Percentiles rank a stretch among this genome's conserved stretches.
Evolutionary conservation across 2,329 filamentous ascomycete genomes (phyloP).

Genomic region (Colletotrichum spaethianum): DNA sequence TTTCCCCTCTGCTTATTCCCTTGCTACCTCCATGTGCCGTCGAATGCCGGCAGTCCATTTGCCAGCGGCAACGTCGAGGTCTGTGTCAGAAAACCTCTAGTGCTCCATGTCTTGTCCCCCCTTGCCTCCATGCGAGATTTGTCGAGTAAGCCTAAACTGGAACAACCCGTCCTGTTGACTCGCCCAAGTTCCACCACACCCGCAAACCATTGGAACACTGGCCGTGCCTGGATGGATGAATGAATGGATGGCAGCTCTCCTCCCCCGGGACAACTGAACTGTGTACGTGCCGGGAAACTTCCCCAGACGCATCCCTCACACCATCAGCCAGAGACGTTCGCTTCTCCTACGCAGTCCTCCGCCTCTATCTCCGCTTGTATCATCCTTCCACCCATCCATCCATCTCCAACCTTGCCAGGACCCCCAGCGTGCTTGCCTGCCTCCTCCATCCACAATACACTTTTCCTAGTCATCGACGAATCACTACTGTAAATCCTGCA

Average conservation of each 20-base stretch:
- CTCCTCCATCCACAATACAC: neutral
- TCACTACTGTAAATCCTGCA: constrained; percentile 21
- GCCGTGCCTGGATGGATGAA: neutral
- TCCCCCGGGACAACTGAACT: neutral
- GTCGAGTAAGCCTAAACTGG: constrained; percentile 21
- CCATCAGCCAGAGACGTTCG: neutral
- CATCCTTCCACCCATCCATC: neutral
- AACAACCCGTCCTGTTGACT: neutral
- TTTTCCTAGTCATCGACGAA: constrained; percentile 8
- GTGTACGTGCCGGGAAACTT: constrained; percentile 25
- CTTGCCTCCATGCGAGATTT: constrained; percentile 11
- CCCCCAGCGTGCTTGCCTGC: neutral
- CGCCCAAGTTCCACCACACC: neutral
- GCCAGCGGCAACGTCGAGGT: neutral
- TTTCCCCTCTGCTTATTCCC: neutral
- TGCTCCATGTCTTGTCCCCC: neutral
- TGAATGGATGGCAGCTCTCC: neutral
- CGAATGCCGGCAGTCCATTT: neutral
- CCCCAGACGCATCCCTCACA: constrained; percentile 1
- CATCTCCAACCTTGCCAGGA: constrained; percentile 1
- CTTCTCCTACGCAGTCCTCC: neutral
- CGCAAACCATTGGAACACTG: neutral
- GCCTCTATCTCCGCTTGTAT: neutral
- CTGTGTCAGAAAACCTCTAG: constrained; percentile 7
- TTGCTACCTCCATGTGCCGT: neutral